Percentiles rank a stretch among this genome's conserved stretches.
Evolutionary conservation across 2,329 filamentous ascomycete species (phyloP).

Genomic region (Colletotrichum magnum): DNA sequence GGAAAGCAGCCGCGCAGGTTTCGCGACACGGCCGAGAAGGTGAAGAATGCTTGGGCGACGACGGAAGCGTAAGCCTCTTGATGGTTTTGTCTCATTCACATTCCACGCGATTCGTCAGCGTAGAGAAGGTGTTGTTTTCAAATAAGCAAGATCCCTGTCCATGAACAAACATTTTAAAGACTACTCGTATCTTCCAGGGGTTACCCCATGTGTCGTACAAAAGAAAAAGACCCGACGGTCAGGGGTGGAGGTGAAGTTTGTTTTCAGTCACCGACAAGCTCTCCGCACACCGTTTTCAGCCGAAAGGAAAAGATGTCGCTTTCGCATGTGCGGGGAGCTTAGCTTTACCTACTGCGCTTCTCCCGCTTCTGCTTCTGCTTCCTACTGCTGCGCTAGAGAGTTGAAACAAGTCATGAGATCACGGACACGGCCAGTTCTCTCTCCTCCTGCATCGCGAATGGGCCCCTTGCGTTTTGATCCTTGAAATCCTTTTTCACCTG

Average conservation of each 20-base stretch:
- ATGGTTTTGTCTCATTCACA: no score
- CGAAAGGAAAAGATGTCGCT: neutral
- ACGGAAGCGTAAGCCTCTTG: neutral
- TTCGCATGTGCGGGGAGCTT: slow-evolving; percentile 24
- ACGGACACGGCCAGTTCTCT: neutral
- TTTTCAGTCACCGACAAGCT: slow-evolving; percentile 17
- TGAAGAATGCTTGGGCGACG: slow-evolving; percentile 27
- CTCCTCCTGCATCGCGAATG: neutral
- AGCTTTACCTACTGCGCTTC: no score
- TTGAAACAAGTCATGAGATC: slow-evolving; percentile 41
- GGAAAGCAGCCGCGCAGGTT: slow-evolving; percentile 48
- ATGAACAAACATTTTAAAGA: neutral
- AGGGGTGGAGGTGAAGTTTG: neutral
- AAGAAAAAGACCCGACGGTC: no score
- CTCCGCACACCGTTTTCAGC: slow-evolving; percentile 30
- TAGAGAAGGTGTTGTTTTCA: no score
- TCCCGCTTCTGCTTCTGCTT: no score
- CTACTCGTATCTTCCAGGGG: neutral
- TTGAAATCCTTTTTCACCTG: neutral
- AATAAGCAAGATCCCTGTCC: neutral
- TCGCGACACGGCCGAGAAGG: slow-evolving; percentile 21
- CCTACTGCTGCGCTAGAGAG: slow-evolving; percentile 7
- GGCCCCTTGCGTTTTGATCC: no score
- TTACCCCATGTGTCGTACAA: slow-evolving; percentile 5
- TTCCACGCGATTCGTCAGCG: no score